A percentile compares a stretch with the other conserved stretches of the same genome.
phyloP scores from a whole-genome alignment of 371 early-diverging fungal genomes.

The Batrachochytrium dendrobatidis region DNA sequence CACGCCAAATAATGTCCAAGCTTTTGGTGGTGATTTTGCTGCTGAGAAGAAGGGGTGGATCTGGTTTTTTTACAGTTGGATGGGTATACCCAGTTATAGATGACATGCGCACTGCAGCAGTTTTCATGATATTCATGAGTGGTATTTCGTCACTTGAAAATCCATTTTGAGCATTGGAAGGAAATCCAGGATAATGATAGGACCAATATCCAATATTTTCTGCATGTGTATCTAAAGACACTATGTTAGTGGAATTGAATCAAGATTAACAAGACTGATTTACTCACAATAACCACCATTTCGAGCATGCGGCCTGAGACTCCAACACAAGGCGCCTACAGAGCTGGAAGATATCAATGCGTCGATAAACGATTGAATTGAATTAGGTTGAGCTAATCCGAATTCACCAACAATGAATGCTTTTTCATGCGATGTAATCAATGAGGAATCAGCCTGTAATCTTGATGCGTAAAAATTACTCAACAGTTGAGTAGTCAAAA shows the following conservation, averaged over 20 bases:
- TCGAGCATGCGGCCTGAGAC: constrained; percentile 25
- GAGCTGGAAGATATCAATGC: constrained; percentile 6
- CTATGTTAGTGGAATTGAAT: neutral
- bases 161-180: constrained; percentile 5
- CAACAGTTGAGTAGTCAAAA: neutral
- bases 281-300: constrained; percentile 30
- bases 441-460: neutral
- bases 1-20: constrained; percentile 10
- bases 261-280: neutral
- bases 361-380: constrained; percentile 10
- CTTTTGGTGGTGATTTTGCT: neutral
- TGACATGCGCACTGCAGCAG: constrained; percentile 2
- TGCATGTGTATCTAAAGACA: constrained; percentile 18
- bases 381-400: constrained; percentile 18
- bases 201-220: constrained; percentile 23
- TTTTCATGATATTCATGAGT: constrained; percentile 3
- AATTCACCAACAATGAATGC: constrained; percentile 33
- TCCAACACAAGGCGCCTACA: constrained; percentile 33
- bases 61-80: neutral
- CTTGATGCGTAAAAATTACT: neutral
- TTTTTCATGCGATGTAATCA: constrained; percentile 14
- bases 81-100: constrained; percentile 1
- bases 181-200: constrained; percentile 36
- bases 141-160: constrained; percentile 15
- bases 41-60: neutral